Base-by-base conservation (phyloP, 2,329 filamentous ascomycete genomes). In the Fusarium transvaalense region DNA sequence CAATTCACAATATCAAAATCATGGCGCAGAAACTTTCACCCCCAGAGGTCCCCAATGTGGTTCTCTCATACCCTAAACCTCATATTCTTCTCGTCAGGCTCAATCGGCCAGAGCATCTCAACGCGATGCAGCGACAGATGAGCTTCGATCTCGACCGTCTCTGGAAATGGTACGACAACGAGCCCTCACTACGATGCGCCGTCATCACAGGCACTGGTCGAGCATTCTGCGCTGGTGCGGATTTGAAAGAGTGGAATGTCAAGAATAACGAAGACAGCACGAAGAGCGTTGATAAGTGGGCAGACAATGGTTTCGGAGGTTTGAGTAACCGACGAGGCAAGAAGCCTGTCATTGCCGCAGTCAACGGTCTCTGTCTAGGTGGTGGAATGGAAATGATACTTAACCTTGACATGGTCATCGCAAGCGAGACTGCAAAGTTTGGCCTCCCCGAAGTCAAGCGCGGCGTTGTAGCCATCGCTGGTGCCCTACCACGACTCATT, bases 331-430 rank as follows among this genome's bases (percentile, higher is more conserved):
- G 91, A 37, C 76, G 78, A 4, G 91, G 91, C 48, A 88, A 86
- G 76, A 94, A 94, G 74, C 92, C 91, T 5, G 82, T 94, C 54
- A 86, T 94, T 34, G 90, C 89, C 6, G 92, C 91, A 2, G 89
- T 93, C 29, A 92, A 93, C 74, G 92, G 91, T 3, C 81, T 91
- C 17, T 91, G 90, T 64, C 82, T 91, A 38, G 92, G 91, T 23
- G 91, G 91, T 53, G 92, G 91, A 2, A 88, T 91, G 77, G 92
- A 94, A 81, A 92, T 93, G 81, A 84, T 86, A 17, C 81, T 90
- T 37, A 92, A 93, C 77, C 87, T 86, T 68, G 92, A 94, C 78
- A 79, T 94, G 46, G 84, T 92, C 6, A 79, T 94, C 21, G 91
- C 91, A 3, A 76, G 80, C 7, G 66, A 73, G 6, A 60, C 75